A percentile compares a stretch with the other conserved stretches of the same genome.
These are phyloP conservation scores for Xylaria sp. DNA, from an alignment of 2,329 filamentous ascomycete species.

Conservation along the genomic window DNA sequence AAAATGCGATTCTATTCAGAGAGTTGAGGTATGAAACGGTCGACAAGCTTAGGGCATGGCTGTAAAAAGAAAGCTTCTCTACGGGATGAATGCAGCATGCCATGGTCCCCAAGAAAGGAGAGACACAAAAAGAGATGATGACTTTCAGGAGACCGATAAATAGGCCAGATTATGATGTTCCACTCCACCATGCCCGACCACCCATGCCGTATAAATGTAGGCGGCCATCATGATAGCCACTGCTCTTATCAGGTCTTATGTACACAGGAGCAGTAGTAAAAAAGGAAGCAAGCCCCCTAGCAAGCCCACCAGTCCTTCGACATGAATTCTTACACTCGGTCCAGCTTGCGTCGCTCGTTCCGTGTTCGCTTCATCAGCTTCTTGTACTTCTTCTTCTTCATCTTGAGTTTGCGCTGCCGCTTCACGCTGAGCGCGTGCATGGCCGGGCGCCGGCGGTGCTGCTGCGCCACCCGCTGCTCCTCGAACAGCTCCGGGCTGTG, in stretches of 20 bases:
- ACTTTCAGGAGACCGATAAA: slow-evolving; percentile 19
- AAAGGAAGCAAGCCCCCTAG: background rate
- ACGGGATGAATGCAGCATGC: slow-evolving; percentile 13
- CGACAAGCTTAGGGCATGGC: slow-evolving; percentile 9
- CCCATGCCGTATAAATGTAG: slow-evolving; percentile 5
- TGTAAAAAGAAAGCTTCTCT: slow-evolving; percentile 11
- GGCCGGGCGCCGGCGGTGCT: slow-evolving; percentile 48
- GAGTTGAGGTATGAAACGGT: slow-evolving; percentile 12
- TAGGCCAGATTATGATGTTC: slow-evolving; percentile 32
- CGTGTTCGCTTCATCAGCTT: slow-evolving; percentile 94
- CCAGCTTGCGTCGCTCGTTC: slow-evolving; percentile 83
- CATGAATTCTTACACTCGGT: slow-evolving; percentile 54
- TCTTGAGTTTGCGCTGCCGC: slow-evolving; percentile 91
- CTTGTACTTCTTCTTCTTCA: slow-evolving; percentile 99
- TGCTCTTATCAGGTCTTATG: slow-evolving; percentile 15
- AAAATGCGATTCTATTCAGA: background rate
- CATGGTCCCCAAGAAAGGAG: slow-evolving; percentile 12
- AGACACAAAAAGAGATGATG: slow-evolving; percentile 12
- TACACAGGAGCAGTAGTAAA: slow-evolving; percentile 23
- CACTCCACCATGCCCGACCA: slow-evolving; percentile 9
- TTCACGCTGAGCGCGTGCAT: slow-evolving; percentile 90
- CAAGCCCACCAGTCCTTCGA: background rate
- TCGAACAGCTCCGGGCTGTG: slow-evolving; percentile 62
- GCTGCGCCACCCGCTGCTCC: slow-evolving; percentile 47
- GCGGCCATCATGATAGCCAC: slow-evolving; percentile 1